Base-by-base conservation (phyloP, 2,329 filamentous ascomycete species). In the Penicillium sp. region DNA sequence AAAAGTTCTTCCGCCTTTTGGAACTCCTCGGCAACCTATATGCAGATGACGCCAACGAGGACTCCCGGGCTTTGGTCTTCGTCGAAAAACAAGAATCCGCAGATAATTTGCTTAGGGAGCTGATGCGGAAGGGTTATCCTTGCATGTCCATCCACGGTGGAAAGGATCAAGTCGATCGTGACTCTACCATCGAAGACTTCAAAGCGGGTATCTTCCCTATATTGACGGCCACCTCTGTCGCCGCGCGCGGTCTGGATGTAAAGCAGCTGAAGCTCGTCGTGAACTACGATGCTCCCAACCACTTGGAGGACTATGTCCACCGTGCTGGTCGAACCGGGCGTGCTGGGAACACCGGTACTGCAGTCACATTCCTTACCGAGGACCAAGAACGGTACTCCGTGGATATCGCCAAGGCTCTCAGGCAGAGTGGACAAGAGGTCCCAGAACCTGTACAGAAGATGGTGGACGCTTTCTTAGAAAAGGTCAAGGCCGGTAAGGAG, bases 271-370 rank as follows among this genome's bases (percentile, higher is more conserved):
- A 95, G 71, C 81, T 97, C 28, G 94, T 99, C 8, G 86, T 99
- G 74, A 97, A 97, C 73, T 96, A 90, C 68, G 92, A 96, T 67
- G 89, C 88, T 0, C 92, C 92, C 0, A 95, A 95, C 64, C 92
- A 97, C 74, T 74, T 96, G 55, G 94, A 99, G 73, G 94, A 97
- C 67, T 97, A 97, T 65, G 92, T 97, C 36, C 94, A 96, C 70
- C 87, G 94, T 57, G 90, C 89, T 49, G 94, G 94, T 43, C 89
- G 94, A 63, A 97, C 94, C 7, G 94, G 94, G 10, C 87, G 94
- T 68, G 94, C 94, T 41, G 94, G 94, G 36, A 95, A 96, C 65
- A 96, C 85, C 20, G 94, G 94, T 57, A 95, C 91, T 35, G 94
- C 94, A 0, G 89, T 99, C 45, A 99, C 94, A 0, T 96, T 97